Percentiles rank a stretch among this genome's conserved stretches.
Conservation (phyloP, 176 grass and related monocot species). For the Paspalum vaginatum region DNA sequence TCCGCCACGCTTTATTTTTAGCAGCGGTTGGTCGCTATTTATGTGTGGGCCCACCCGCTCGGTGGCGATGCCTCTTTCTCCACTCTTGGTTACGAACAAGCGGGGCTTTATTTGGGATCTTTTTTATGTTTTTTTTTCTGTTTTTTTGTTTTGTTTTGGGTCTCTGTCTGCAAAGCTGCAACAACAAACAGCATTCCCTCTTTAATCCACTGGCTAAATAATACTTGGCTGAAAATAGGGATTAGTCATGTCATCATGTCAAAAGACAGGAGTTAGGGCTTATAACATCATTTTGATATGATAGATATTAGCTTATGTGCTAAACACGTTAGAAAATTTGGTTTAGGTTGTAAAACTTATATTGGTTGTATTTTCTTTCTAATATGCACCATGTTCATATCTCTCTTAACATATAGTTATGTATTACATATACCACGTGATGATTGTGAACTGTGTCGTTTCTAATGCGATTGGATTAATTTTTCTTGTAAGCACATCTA, state of each 20-base stretch:
- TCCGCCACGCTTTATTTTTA: constrained; percentile 51
- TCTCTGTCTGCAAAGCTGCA: not conserved
- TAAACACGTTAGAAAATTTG: no score
- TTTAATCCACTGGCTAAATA: not conserved
- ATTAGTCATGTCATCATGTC: not conserved
- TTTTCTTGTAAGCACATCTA: no score
- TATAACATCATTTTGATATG: no score
- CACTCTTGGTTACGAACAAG: not conserved
- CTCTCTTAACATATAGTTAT: not conserved
- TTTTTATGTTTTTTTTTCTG: no score
- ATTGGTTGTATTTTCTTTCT: no score
- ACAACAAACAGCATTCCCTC: no score
- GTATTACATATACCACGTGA: not conserved
- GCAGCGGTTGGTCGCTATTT: constrained; percentile 55
- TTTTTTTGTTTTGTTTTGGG: not conserved
- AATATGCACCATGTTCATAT: no score
- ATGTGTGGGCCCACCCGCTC: constrained; percentile 31
- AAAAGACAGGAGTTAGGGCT: no score
- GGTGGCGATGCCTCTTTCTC: not conserved
- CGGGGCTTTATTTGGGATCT: not conserved
- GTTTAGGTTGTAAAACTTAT: no score
- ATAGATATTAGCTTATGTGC: no score
- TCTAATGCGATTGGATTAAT: no score
- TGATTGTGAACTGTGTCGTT: no score
- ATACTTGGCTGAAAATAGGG: not conserved